These are phyloP conservation scores for Suhomyces atakaporum DNA, from an alignment of 1,139 yeast genomes.

Conservation along the genomic window DNA sequence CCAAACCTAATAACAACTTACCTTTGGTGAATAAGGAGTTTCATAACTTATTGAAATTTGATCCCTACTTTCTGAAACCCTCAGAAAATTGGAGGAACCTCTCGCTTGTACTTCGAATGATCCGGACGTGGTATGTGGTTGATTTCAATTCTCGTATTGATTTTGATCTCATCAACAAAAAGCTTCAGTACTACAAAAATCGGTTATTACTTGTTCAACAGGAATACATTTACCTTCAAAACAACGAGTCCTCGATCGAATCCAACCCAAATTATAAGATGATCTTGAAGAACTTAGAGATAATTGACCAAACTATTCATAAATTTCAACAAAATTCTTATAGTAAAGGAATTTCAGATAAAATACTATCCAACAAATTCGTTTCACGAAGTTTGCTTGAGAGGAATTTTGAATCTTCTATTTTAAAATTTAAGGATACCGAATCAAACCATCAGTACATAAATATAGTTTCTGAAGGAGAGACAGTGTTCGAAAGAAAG, in stretches of 20 bases:
- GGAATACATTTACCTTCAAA: not conserved
- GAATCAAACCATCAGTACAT: constrained; percentile 3
- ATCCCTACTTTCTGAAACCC: constrained; percentile 8
- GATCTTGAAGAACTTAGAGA: constrained; percentile 5
- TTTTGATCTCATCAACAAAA: constrained; percentile 11
- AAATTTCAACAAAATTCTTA: constrained; percentile 2
- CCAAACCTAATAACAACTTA: constrained; percentile 33
- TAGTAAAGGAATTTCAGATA: constrained; percentile 7
- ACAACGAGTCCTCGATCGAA: constrained; percentile 1
- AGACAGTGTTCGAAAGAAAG: constrained; percentile 11
- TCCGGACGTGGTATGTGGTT: constrained; percentile 15
- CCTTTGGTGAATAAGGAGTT: constrained; percentile 29
- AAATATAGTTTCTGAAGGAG: constrained; percentile 10
- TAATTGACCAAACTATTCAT: constrained; percentile 4
- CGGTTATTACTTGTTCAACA: not conserved
- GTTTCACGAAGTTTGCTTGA: constrained; percentile 6
- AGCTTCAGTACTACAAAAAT: constrained; percentile 15
- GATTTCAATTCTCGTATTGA: constrained; percentile 15
- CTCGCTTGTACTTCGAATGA: constrained; percentile 16
- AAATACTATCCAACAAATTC: constrained; percentile 11
- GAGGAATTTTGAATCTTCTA: constrained; percentile 3
- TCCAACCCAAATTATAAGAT: constrained; percentile 4
- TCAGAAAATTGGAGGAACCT: constrained; percentile 14
- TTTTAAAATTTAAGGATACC: not conserved
- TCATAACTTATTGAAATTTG: constrained; percentile 22